Conservation (phyloP, 345 rosid genomes). For the Carallia brachiata region DNA sequence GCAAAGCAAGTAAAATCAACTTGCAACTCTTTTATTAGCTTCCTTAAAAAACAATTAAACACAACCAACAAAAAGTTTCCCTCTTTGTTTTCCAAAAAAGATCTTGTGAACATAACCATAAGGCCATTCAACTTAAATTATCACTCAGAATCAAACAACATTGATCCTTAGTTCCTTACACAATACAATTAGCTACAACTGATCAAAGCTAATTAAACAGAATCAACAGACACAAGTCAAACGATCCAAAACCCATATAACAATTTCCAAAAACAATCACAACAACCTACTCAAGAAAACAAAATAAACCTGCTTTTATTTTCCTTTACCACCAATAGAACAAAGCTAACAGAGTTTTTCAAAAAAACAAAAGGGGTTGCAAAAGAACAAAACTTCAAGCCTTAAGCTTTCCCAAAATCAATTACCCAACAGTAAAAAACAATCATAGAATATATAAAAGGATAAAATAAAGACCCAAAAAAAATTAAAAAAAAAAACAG, state of each 20-base stretch:
- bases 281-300: not conserved
- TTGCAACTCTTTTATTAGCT: not conserved
- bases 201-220: not conserved
- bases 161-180: not conserved
- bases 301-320: not conserved
- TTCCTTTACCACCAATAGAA: not conserved
- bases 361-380: too few relatives aligned
- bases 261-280: not conserved
- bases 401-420: not conserved
- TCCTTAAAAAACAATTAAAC: too few relatives aligned
- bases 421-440: not conserved
- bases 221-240: not conserved
- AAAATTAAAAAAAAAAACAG: not conserved
- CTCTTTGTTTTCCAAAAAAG: not conserved
- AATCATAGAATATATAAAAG: not conserved
- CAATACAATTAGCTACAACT: not conserved
- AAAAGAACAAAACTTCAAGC: too few relatives aligned
- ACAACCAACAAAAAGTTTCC: not conserved
- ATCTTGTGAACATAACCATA: not conserved
- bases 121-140: not conserved
- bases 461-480: not conserved
- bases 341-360: not conserved
- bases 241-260: not conserved
- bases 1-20: conserved; percentile 7
- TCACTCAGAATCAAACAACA: not conserved